Evolutionary conservation across 2,329 filamentous ascomycete species (phyloP), one percentile per base, ranked within the genome.

Genomic region (Trichoderma oligosporum): DNA sequence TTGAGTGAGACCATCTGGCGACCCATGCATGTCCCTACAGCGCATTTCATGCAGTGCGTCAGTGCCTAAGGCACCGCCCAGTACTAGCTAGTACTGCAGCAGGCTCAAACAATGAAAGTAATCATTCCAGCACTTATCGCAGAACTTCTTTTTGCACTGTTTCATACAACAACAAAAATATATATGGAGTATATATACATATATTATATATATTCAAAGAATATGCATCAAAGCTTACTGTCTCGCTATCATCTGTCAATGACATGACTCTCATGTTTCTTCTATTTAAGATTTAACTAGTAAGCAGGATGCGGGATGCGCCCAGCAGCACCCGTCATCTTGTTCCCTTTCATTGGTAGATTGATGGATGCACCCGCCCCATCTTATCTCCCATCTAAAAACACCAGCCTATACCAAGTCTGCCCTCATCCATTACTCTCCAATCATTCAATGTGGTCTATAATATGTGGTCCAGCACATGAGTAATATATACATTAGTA

Each of bases 401-500:
- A 27, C 18, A 22, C 38, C 51, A 36, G 38, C 49, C 39, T 45
- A 55, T 55, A 35, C 53, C 44, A 48, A 41, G 42, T 36, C 14
- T 58, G 48, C 48, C 39, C 49, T 24, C 55, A 47, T 41, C 38
- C 35, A 47, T 53, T 47, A 35, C 25, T 22, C 47, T 46, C 56
- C 48, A 52, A 41, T 45, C 31, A 22, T 47, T 38, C 47, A 33
- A 22, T 18, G 48, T 47, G 18, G 42, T 58, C 56, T 48, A 58
- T 54, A 31, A 25, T 42, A 59, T 59, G 57, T 59, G 51, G 36
- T 33, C 57, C 57, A 48, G 51, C 57, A 59, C 57, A 59, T 49
- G 33, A 41, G 25, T 38, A 47, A 31, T 39, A 59, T 59, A 52
- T 59, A 59, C 57, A 59, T 46, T 59, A 55, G 57, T 56, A 33